Conservation (phyloP, 1,284 basidiomycete genomes). For the Ustilago tritici region DNA sequence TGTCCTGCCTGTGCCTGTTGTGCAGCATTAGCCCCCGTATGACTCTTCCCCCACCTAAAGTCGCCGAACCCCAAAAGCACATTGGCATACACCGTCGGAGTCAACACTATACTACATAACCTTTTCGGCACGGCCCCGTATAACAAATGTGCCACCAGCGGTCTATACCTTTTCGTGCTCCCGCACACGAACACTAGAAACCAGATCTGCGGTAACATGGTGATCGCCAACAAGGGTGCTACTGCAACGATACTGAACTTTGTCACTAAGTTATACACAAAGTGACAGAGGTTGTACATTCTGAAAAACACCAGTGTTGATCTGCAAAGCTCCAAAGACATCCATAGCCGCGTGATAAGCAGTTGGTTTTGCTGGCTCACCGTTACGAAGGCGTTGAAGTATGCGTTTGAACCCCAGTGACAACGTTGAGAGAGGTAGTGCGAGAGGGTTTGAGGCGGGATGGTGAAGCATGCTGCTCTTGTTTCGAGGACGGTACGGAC, state of each 20-base stretch:
- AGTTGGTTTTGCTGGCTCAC: constrained; percentile 26
- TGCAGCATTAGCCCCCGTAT: constrained; percentile 28
- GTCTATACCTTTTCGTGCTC: constrained; percentile 22
- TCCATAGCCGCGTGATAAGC: constrained; percentile 31
- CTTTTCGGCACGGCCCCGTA: constrained; percentile 30
- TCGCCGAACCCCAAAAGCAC: constrained; percentile 36
- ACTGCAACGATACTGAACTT: constrained; percentile 26
- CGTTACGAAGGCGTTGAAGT: constrained; percentile 37
- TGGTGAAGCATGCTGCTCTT: constrained; percentile 37
- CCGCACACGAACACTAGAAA: constrained; percentile 29
- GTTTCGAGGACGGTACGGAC: constrained; percentile 40
- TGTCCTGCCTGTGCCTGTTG: background rate
- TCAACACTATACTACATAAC: constrained; percentile 25
- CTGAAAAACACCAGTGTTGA: constrained; percentile 35
- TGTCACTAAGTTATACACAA: constrained; percentile 28
- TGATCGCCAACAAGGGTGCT: constrained; percentile 28
- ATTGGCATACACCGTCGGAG: constrained; percentile 36
- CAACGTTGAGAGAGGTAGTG: constrained; percentile 43
- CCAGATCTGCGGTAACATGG: constrained; percentile 39
- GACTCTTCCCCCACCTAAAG: constrained; percentile 35
- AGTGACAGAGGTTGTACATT: constrained; percentile 37
- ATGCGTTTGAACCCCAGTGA: constrained; percentile 41
- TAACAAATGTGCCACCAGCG: constrained; percentile 16
- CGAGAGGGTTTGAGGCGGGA: constrained; percentile 30
- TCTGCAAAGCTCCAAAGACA: constrained; percentile 25